A percentile compares a stretch with the other conserved stretches of the same genome.
phyloP scores from a whole-genome alignment of 1,284 basidiomycete species.

The Melampsora americana region DNA sequence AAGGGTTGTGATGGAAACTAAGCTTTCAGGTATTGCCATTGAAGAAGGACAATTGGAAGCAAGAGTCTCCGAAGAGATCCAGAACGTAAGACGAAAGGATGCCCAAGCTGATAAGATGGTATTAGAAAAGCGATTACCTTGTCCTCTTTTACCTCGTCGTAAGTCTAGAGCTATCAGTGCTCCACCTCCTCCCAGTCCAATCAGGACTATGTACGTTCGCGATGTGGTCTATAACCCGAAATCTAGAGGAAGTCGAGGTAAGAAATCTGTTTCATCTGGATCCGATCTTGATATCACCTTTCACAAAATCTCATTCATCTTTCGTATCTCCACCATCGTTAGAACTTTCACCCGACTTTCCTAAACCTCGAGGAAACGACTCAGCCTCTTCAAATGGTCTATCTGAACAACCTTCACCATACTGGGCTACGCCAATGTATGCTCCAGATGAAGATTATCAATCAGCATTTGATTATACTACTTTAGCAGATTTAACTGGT shows the following conservation, averaged over 20 bases:
- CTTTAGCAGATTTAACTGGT: neutral
- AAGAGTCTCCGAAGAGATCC: conserved; percentile 30
- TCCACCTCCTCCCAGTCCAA: conserved; percentile 38
- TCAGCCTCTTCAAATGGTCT: neutral
- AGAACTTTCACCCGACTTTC: conserved; percentile 43
- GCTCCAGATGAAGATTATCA: neutral
- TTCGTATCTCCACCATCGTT: neutral
- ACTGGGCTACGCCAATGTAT: neutral
- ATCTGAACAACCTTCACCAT: neutral
- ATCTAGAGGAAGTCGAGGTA: conserved; percentile 42
- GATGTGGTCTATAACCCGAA: conserved; percentile 42
- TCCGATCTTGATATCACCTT: neutral
- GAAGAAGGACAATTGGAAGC: conserved; percentile 41
- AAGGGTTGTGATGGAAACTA: conserved; percentile 39
- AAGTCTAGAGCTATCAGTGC: conserved; percentile 40
- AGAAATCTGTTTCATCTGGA: neutral
- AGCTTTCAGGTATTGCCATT: conserved; percentile 24
- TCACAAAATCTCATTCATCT: neutral
- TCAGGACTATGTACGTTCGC: conserved; percentile 20
- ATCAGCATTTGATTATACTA: conserved; percentile 8
- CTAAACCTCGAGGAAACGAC: conserved; percentile 4
- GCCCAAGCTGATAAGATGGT: neutral
- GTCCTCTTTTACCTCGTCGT: conserved; percentile 8
- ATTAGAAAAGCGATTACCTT: conserved; percentile 5
- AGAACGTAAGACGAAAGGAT: conserved; percentile 21